These are phyloP conservation scores for Trichoderma atrobrunneum DNA, from an alignment of 2,329 filamentous ascomycete species.

Conservation along the genomic window DNA sequence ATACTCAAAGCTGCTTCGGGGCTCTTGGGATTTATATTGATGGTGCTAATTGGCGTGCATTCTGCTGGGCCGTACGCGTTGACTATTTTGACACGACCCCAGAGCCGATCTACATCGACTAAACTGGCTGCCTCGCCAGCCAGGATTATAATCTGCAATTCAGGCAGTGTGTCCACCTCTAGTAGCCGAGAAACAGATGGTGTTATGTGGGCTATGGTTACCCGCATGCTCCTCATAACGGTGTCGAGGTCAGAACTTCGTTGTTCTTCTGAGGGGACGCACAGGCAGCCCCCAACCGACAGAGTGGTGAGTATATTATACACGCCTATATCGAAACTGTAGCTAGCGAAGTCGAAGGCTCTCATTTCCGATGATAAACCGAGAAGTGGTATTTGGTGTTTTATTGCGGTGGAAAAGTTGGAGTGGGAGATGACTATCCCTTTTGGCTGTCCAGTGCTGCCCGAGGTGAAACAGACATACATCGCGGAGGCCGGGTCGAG, in stretches of 20 bases:
- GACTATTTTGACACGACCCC: constrained; percentile 13
- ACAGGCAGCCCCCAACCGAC: constrained; percentile 11
- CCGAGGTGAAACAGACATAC: constrained; percentile 27
- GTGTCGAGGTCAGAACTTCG: neutral
- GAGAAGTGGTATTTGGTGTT: too few relatives aligned
- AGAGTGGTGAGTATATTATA: constrained; percentile 5
- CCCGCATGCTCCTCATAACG: neutral
- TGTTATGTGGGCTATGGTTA: neutral
- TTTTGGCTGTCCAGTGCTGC: constrained; percentile 28
- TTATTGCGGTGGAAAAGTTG: neutral
- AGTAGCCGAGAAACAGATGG: neutral
- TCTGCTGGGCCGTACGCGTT: constrained; percentile 26
- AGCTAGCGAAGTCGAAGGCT: constrained; percentile 5
- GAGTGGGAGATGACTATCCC: constrained; percentile 22
- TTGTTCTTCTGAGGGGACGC: constrained; percentile 15
- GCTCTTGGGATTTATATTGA: neutral
- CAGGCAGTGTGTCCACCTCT: neutral
- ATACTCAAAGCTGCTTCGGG: neutral
- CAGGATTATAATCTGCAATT: neutral
- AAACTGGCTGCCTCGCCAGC: neutral
- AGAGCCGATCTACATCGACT: constrained; percentile 18
- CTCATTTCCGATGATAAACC: neutral
- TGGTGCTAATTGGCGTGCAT: constrained; percentile 6
- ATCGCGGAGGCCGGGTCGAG: neutral
- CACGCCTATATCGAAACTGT: constrained; percentile 3